A percentile compares a stretch with the other conserved stretches of the same genome.
Conservation (phyloP, 1,284 basidiomycete species). For the Tylopilus orsonianus region DNA sequence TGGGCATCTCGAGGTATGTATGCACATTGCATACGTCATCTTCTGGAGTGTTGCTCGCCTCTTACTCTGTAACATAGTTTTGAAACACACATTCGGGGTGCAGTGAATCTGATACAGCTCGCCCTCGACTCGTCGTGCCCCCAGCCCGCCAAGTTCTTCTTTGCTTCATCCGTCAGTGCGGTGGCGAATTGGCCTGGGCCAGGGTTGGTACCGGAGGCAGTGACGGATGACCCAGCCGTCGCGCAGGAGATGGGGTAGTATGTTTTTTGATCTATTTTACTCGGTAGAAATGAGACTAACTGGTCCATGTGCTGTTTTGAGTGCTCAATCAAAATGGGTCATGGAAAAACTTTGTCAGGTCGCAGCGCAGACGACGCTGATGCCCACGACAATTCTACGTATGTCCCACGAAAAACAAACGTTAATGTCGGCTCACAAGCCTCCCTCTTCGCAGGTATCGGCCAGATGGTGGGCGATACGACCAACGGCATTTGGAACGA, state of each 20-base stretch:
- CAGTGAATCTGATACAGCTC: constrained; percentile 54
- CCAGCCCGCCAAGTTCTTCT: constrained; percentile 48
- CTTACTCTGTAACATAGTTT: constrained; percentile 14
- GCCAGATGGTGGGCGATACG: constrained; percentile 56
- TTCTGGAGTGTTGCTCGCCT: neutral
- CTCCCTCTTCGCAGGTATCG: constrained; percentile 37
- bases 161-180: constrained; percentile 54
- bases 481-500: constrained; percentile 58
- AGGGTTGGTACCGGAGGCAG: constrained; percentile 38
- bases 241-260: constrained; percentile 56
- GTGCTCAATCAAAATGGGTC: constrained; percentile 52
- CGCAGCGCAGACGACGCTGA: constrained; percentile 33
- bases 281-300: neutral
- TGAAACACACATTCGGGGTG: constrained; percentile 51
- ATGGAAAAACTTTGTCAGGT: constrained; percentile 55
- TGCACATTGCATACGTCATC: neutral
- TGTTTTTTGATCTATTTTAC: constrained; percentile 23
- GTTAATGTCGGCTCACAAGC: neutral
- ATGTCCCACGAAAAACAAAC: neutral
- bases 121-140: constrained; percentile 42
- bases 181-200: constrained; percentile 34
- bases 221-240: constrained; percentile 37
- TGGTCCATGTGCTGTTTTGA: neutral
- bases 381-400: constrained; percentile 42
- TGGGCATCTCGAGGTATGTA: constrained; percentile 44